Evolutionary conservation across 169 alveolate species (phyloP), one percentile per base, ranked within the genome.

Genomic region (Plasmodium vinckei): DNA sequence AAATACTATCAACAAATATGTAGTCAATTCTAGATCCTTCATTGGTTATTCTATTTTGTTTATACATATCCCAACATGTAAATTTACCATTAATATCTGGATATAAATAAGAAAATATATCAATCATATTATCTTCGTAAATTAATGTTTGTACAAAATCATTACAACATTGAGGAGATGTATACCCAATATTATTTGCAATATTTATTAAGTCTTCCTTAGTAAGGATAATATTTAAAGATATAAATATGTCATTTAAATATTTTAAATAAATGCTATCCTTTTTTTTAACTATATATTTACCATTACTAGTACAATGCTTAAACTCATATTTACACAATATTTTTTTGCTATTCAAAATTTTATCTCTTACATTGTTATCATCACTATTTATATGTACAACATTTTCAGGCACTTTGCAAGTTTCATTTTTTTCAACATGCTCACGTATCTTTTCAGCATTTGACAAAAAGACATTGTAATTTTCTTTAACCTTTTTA

Each of bases 1-100:
- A 10, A 47, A 82, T 47, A n/a, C n/a, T 21, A 27, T 82, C 90
- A n/a, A 82, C 33, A 2, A 82, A 82, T 23, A 82, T 82, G 15
- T 82, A 82, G 54, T 82, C 90, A 39, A 82, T 82, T 12, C 90
- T 54, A 0, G 90, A 82, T 0, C 90, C 90, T 17, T 82, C 86
- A 67, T 82, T 82, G 4, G 49, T 54, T 33, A 82, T 27, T 47
- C 90, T 54, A 44, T 57, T 47, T 42, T 82, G 90, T 2, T 57
- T 54, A 68, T 67, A 82, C 23, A 59, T 57, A 57, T 82, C 90
- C 90, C 90, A 82, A 39, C 90, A 82, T 6, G 90, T 82, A 39
- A 82, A 82, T 15, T 82, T 82, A 4, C 90, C 90, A 27, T 82
- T 82, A 5, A 82, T 47, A 2, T 21, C 46, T 5, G 82, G 59